Percentiles rank a stretch among this genome's conserved stretches.
phyloP scores from a whole-genome alignment of 805 yeast genomes.

The Teunomyces kruisii region DNA sequence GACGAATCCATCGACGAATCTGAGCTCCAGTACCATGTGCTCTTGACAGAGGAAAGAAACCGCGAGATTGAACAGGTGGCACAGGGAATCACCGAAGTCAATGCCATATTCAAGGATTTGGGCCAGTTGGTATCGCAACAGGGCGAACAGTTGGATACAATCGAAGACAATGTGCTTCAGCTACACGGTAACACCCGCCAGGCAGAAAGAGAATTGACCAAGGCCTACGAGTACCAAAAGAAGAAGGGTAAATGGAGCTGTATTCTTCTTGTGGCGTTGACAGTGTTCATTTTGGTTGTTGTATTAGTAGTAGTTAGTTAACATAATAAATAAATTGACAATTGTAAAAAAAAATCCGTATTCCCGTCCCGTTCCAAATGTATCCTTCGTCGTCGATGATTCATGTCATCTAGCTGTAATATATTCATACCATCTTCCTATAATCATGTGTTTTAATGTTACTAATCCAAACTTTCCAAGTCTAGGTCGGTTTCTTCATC shows the following conservation, averaged over 20 bases:
- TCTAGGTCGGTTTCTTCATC: background rate
- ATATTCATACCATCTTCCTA: too few species aligned
- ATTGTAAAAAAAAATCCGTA: too few species aligned
- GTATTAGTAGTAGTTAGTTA: conserved; percentile 54
- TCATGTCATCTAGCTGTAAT: too few species aligned
- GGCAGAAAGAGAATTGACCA: conserved; percentile 67
- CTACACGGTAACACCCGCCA: conserved; percentile 63
- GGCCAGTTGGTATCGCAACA: conserved; percentile 79
- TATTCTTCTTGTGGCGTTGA: conserved; percentile 56
- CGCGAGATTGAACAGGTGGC: conserved; percentile 70
- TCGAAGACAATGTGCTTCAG: conserved; percentile 74
- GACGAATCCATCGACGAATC: conserved; percentile 43
- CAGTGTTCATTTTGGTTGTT: conserved; percentile 57
- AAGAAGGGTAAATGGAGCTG: conserved; percentile 73
- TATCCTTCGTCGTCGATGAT: too few species aligned
- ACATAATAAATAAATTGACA: background rate
- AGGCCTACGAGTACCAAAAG: conserved; percentile 76
- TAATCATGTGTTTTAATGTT: too few species aligned
- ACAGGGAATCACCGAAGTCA: conserved; percentile 80
- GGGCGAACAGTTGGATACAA: conserved; percentile 78
- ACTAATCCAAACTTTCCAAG: conserved; percentile 1
- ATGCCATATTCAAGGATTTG: conserved; percentile 79
- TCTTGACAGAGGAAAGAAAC: conserved; percentile 70
- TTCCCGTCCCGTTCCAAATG: too few species aligned
- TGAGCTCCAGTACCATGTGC: conserved; percentile 60